Conservation (phyloP, 805 yeast genomes). For the Spathaspora girioi region DNA sequence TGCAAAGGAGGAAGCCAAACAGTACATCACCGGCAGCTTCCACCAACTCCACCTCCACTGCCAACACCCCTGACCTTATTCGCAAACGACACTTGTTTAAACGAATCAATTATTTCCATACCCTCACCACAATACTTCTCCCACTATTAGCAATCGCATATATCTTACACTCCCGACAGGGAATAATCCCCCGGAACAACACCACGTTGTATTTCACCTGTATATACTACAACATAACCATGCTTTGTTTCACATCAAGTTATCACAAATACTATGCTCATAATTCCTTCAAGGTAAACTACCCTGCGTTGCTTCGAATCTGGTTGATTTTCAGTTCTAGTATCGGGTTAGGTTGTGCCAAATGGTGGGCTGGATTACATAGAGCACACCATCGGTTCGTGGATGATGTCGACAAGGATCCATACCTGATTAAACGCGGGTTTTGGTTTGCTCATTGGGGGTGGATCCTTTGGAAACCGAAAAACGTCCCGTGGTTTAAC, state of each 20-base stretch:
- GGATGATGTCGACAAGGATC: constrained; percentile 81
- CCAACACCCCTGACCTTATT: neutral
- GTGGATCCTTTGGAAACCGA: constrained; percentile 72
- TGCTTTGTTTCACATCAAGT: constrained; percentile 39
- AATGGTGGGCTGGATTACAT: constrained; percentile 81
- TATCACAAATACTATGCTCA: constrained; percentile 43
- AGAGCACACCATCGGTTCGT: constrained; percentile 87
- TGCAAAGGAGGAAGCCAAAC: constrained; percentile 20
- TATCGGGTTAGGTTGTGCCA: constrained; percentile 71
- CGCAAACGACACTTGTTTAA: constrained; percentile 32
- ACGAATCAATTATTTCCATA: constrained; percentile 33
- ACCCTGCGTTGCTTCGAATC: constrained; percentile 36
- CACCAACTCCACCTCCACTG: constrained; percentile 3
- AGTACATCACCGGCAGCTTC: neutral
- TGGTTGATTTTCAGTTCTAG: constrained; percentile 66
- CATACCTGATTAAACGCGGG: constrained; percentile 80
- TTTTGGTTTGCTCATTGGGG: constrained; percentile 83
- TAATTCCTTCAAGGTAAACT: constrained; percentile 29
- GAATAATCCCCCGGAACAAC: constrained; percentile 23
- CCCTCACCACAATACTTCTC: constrained; percentile 29
- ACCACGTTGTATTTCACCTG: constrained; percentile 25
- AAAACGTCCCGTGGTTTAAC: constrained; percentile 24
- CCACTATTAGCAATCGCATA: constrained; percentile 29
- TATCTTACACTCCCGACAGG: constrained; percentile 14
- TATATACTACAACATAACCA: constrained; percentile 31